These are phyloP conservation scores for Linnemannia exigua DNA, from an alignment of 192 early-diverging fungal species.

Conservation along the genomic window DNA sequence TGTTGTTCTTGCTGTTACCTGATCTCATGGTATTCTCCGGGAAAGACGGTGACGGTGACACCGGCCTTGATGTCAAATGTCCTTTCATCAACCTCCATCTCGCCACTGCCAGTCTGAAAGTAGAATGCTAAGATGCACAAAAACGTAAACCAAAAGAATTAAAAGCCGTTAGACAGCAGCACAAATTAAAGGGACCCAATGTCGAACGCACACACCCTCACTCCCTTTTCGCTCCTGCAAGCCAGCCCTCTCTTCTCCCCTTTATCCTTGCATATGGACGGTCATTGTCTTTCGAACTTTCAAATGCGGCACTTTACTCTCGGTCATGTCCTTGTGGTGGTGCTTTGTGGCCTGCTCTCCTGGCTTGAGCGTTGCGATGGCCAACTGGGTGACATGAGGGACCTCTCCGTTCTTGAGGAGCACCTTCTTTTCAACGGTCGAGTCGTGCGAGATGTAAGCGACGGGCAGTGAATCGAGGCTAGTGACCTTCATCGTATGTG, in stretches of 20 bases:
- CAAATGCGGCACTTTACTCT: slow-evolving; percentile 20
- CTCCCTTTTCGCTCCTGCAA: background rate
- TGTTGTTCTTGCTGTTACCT: slow-evolving; percentile 16
- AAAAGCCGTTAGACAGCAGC: background rate
- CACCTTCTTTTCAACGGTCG: slow-evolving; percentile 53
- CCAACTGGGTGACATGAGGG: slow-evolving; percentile 53
- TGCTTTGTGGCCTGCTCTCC: slow-evolving; percentile 53
- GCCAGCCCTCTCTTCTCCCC: background rate
- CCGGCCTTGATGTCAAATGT: slow-evolving; percentile 51
- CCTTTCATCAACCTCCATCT: slow-evolving; percentile 56
- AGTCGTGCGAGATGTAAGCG: slow-evolving; percentile 55
- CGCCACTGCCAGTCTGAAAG: slow-evolving; percentile 49
- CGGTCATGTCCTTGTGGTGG: slow-evolving; percentile 56
- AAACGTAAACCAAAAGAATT: no score
- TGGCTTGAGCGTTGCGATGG: slow-evolving; percentile 53
- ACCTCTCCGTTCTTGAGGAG: slow-evolving; percentile 53
- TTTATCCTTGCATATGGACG: no score
- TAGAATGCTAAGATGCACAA: slow-evolving; percentile 33
- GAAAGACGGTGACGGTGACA: slow-evolving; percentile 53
- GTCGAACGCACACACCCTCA: no score
- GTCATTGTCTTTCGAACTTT: no score
- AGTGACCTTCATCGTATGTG: slow-evolving; percentile 37
- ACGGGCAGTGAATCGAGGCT: slow-evolving; percentile 38
- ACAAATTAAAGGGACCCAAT: no score
- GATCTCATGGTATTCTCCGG: slow-evolving; percentile 53